Evolutionary conservation across 805 yeast species (phyloP).

Genomic region (Nakazawaea wickerhamii): DNA sequence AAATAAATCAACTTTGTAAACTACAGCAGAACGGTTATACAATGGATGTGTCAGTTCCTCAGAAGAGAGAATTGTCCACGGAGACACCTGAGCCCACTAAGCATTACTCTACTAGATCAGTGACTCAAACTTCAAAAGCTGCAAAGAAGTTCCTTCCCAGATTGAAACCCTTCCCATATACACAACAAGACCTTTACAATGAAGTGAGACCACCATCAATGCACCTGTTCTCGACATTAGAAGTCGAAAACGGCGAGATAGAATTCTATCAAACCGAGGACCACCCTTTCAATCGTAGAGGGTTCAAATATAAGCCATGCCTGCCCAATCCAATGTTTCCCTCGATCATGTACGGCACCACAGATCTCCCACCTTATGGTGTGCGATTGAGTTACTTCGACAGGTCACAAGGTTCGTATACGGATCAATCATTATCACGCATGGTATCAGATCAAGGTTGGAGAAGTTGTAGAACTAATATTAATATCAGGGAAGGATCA

Average conservation of each 20-base stretch:
- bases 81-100: conserved; percentile 8
- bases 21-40: no score
- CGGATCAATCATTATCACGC: conserved; percentile 31
- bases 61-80: conserved; percentile 6
- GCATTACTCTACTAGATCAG: conserved; percentile 14
- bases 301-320: conserved; percentile 78
- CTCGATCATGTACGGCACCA: conserved; percentile 57
- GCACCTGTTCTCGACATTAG: conserved; percentile 13
- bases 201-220: conserved; percentile 19
- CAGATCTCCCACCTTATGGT: conserved; percentile 65
- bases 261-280: conserved; percentile 56
- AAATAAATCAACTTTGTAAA: neutral
- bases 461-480: conserved; percentile 71
- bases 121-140: conserved; percentile 7
- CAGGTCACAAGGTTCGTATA: conserved; percentile 51
- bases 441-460: conserved; percentile 70
- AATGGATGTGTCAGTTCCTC: conserved; percentile 5
- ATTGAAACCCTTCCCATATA: conserved; percentile 30
- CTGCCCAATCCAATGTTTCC: conserved; percentile 58
- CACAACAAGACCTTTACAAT: conserved; percentile 23
- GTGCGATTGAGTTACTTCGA: conserved; percentile 64
- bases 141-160: conserved; percentile 23
- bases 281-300: conserved; percentile 71
- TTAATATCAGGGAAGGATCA: conserved; percentile 69
- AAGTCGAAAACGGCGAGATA: conserved; percentile 4